These are phyloP conservation scores for Chalciporus pseudorubinellus DNA, from an alignment of 768 basidiomycete genomes.

Conservation along the genomic window DNA sequence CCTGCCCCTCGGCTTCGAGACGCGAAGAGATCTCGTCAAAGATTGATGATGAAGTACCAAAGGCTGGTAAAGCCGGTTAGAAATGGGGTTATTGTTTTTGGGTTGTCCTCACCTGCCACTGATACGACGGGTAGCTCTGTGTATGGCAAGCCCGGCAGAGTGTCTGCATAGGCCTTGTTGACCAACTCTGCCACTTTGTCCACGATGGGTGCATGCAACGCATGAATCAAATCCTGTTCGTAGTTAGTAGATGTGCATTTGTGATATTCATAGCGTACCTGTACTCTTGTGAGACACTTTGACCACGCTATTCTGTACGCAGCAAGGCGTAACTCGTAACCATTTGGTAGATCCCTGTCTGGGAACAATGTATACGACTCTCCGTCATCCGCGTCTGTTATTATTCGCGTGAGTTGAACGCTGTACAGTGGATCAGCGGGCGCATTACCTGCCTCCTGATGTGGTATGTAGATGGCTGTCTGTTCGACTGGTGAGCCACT, in stretches of 20 bases:
- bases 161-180: conserved; percentile 40
- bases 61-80: conserved; percentile 32
- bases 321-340: conserved; percentile 42
- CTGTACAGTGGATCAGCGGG: neutral
- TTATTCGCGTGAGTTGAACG: conserved; percentile 1
- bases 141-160: conserved; percentile 55
- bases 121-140: conserved; percentile 59
- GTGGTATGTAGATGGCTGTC: conserved; percentile 32
- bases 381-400: conserved; percentile 15
- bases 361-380: conserved; percentile 28
- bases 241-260: neutral
- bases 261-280: conserved; percentile 38
- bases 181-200: conserved; percentile 44
- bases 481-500: conserved; percentile 14
- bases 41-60: conserved; percentile 45
- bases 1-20: conserved; percentile 31
- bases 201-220: conserved; percentile 50
- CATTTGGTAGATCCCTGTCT: conserved; percentile 30
- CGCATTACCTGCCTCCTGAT: conserved; percentile 19
- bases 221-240: conserved; percentile 43
- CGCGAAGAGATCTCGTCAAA: conserved; percentile 42
- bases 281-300: conserved; percentile 54
- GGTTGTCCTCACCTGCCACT: conserved; percentile 45
- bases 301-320: conserved; percentile 59
- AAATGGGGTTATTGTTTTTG: neutral